Base-by-base conservation (phyloP, 768 basidiomycete genomes). In the Tephrocybe sp. region DNA sequence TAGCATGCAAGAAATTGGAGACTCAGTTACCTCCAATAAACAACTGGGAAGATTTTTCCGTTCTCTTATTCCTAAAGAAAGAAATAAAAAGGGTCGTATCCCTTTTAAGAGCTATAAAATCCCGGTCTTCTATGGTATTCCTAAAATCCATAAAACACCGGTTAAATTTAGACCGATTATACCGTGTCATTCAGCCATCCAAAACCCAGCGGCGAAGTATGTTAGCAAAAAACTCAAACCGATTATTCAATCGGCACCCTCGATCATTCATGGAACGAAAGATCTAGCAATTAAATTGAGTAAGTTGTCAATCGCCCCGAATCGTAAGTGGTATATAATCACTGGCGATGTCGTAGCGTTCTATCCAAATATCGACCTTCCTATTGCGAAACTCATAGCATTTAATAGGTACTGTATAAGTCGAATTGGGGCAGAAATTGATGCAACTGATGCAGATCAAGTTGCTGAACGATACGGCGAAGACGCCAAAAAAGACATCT, bases 301-400 rank as follows among this genome's bases (percentile, higher is more conserved):
- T 51, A 50, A 65, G 27, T 28, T 25, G 3, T 21, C 11, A 38
- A 5, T 43, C 4, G 18, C 27, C 12, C 26, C 46, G 32, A 34
- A 34, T 4, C 2, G 56, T 3, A 43, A 49, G 16, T 56, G 36
- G 18, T 68, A 32, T 22, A 48, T 70, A 9, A 63, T 69, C 1
- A 62, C 64, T 3, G 66, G 69, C 24, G 68, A 70, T 54, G 61
- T 70, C 34, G 65, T 67, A 9, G 67, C 68, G 1, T 69, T 58
- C 37, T 69, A 69, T 39, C 67, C 68, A 0, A 65, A 66, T 30
- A 55, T 68, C 5, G 52, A 61, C 8, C 7, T 60, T 0, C 35
- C 60, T 12, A 21, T 28, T n/a, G 61, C 56, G 37, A 22, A 62
- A 2, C 52, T 44, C n/a, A 58, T 65, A n/a, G 54, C 60, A 7